Evolutionary conservation across 1,139 yeast species (phyloP), one percentile per base, ranked within the genome.

Genomic region (Wickerhamomyces sp.): DNA sequence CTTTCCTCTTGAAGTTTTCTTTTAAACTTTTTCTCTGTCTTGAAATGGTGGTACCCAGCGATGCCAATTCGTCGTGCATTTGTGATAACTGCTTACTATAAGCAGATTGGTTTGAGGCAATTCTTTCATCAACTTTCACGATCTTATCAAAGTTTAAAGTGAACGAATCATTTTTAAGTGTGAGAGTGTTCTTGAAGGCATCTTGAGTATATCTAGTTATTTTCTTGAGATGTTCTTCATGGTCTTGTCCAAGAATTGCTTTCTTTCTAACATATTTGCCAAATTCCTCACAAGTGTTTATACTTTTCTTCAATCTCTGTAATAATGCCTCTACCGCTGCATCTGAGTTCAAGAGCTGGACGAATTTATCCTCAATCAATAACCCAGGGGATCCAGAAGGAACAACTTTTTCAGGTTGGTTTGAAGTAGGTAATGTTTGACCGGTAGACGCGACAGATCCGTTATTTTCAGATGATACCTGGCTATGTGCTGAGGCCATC

Each of bases 51-150:
- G 76, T 71, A 20, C 85, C 71, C 43, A 92, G 70, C 1, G 95
- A 81, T n/a, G 70, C 64, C 46, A 90, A 68, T 59, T 92, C 97
- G 53, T 87, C 96, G 55, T 80, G 78, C 92, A 92, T 90, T 31
- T 78, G 81, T 49, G 78, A 84, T 52, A 92, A 67, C 1, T 95
- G 92, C 35, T 79, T 78, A 17, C 86, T 85, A 61, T 81, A 89
- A 5, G 94, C 78, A 35, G 75, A 70, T 21, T 90, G 88, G 14
- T 88, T 95, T 37, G 74, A 76, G 36, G 74, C 74, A 35, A 85
- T 64, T 47, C 81, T 78, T 49, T 90, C 96, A 60, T 89, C 96
- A 52, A 82, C 78, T 46, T 75, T 81, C 43, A 89, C 71, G 33
- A 89, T 74, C 46, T 76, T 74, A 48, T 84, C 88, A 46, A 90